Conservation (phyloP, 2,329 filamentous ascomycete species). For the Ceratocystis diversiconidia region DNA sequence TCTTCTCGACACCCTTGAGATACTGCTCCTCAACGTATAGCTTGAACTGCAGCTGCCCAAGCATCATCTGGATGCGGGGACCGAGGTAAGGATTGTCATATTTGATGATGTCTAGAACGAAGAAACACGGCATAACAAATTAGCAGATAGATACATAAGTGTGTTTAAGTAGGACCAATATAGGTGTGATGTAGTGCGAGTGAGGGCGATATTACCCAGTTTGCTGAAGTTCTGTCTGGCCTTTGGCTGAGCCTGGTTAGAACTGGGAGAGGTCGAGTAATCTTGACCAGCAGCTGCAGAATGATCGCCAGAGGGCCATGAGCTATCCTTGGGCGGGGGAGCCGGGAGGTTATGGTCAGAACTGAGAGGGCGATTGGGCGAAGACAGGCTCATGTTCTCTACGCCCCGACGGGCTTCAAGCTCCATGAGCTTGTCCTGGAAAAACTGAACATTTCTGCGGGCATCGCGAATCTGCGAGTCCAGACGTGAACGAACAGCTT, state of each 20-base stretch:
- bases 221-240: slow-evolving; percentile 85
- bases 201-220: slow-evolving; percentile 52
- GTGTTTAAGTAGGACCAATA: no score
- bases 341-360: slow-evolving; percentile 39
- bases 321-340: slow-evolving; percentile 62
- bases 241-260: slow-evolving; percentile 46
- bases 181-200: not conserved
- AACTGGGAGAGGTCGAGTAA: slow-evolving; percentile 43
- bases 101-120: slow-evolving; percentile 73
- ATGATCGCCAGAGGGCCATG: slow-evolving; percentile 70
- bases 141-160: not conserved
- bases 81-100: slow-evolving; percentile 92
- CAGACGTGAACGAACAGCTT: slow-evolving; percentile 74
- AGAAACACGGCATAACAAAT: not conserved
- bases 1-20: slow-evolving; percentile 96
- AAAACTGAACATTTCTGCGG: slow-evolving; percentile 83
- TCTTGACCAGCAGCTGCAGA: slow-evolving; percentile 33
- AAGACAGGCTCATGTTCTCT: slow-evolving; percentile 50
- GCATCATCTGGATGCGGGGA: slow-evolving; percentile 95
- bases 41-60: slow-evolving; percentile 97
- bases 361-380: slow-evolving; percentile 32
- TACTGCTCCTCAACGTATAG: slow-evolving; percentile 98
- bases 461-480: slow-evolving; percentile 92
- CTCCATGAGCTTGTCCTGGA: slow-evolving; percentile 82
- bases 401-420: slow-evolving; percentile 68